Percentiles rank a stretch among this genome's conserved stretches.
phyloP scores from a whole-genome alignment of 2,329 filamentous ascomycete genomes.

The Nemania sp. region DNA sequence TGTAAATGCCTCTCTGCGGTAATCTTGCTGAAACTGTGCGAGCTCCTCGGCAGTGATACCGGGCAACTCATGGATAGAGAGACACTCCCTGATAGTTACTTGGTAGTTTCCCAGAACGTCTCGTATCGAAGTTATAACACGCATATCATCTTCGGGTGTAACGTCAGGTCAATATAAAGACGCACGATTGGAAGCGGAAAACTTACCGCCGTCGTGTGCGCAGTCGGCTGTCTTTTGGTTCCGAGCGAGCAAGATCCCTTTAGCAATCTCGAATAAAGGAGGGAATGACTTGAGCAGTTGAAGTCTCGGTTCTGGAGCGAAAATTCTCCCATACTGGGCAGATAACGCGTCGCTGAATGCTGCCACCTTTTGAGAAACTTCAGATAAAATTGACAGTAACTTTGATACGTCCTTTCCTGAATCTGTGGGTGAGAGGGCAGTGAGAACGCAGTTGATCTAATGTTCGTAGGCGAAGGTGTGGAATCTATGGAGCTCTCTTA shows the following conservation, averaged over 20 bases:
- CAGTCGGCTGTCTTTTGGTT: neutral
- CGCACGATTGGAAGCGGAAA: neutral
- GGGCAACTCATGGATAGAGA: neutral
- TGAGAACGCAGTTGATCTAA: slow-evolving; percentile 11
- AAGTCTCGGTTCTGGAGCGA: slow-evolving; percentile 2
- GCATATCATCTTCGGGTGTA: neutral
- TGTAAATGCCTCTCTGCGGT: neutral
- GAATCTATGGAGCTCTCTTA: slow-evolving; percentile 12
- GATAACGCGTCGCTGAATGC: neutral
- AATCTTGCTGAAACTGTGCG: neutral
- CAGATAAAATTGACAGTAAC: neutral
- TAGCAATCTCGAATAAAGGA: neutral
- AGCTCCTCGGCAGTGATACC: slow-evolving; percentile 9
- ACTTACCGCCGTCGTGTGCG: neutral
- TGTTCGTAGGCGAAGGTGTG: slow-evolving; percentile 10
- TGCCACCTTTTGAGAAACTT: slow-evolving; percentile 3
- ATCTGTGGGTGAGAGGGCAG: neutral
- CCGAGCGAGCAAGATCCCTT: neutral
- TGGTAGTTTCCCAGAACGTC: slow-evolving; percentile 9
- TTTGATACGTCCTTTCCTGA: neutral
- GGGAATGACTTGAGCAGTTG: slow-evolving; percentile 2
- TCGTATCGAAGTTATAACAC: neutral
- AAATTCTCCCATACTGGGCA: neutral
- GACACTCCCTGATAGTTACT: neutral
- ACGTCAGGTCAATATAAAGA: neutral